Evolutionary conservation across 352 stramenopile genomes (phyloP).

Genomic region (Phytophthora cryptogea): DNA sequence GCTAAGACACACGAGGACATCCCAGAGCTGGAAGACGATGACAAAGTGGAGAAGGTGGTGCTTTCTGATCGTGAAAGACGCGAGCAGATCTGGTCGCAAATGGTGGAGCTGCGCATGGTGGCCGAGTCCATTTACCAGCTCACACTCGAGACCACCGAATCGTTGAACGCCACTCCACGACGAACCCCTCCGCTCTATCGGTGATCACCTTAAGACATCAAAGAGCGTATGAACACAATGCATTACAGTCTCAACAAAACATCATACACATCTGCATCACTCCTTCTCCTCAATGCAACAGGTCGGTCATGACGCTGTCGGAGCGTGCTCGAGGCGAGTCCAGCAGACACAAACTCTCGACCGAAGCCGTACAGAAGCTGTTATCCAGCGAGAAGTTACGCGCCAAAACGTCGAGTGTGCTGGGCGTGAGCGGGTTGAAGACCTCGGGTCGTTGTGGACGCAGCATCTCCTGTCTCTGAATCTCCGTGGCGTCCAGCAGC

Average conservation of each 20-base stretch:
- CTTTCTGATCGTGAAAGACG: constrained; percentile 30
- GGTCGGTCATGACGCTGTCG: constrained; percentile 34
- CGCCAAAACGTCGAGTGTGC: constrained; percentile 27
- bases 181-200: background rate
- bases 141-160: constrained; percentile 36
- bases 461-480: constrained; percentile 36
- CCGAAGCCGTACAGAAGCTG: constrained; percentile 33
- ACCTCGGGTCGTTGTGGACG: constrained; percentile 18
- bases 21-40: constrained; percentile 4
- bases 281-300: constrained; percentile 21
- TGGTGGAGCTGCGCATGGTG: constrained; percentile 50
- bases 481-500: constrained; percentile 31
- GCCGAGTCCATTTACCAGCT: constrained; percentile 56
- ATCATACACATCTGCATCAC: background rate
- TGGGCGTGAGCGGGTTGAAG: constrained; percentile 33
- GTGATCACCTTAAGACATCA: background rate
- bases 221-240: constrained; percentile 7
- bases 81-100: constrained; percentile 48
- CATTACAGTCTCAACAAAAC: constrained; percentile 9
- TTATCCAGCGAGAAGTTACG: constrained; percentile 42
- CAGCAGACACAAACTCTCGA: constrained; percentile 35
- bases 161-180: constrained; percentile 18
- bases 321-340: constrained; percentile 28
- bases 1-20: constrained; percentile 1
- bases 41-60: constrained; percentile 4